phyloP scores from a whole-genome alignment of 345 rosid genomes.

The Citrus mangshanensis region DNA sequence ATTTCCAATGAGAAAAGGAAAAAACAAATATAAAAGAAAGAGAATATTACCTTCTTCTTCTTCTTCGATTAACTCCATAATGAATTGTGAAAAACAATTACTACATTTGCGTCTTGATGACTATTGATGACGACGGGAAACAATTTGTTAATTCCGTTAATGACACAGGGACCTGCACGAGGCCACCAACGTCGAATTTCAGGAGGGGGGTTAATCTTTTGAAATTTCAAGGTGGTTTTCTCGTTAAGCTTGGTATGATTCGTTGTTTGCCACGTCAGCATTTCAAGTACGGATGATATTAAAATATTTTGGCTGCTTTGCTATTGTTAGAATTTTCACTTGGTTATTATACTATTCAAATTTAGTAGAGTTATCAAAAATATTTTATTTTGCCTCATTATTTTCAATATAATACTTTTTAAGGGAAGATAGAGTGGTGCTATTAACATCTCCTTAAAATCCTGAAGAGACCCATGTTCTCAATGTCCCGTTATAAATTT shows the following conservation, averaged over 20 bases:
- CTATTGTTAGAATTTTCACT: background rate
- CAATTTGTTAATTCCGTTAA: background rate
- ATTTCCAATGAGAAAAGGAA: background rate
- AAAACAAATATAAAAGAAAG: background rate
- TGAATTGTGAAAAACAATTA: background rate
- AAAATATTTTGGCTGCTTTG: background rate
- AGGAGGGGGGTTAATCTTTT: background rate
- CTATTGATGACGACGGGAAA: background rate
- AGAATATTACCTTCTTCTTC: background rate
- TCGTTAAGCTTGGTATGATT: background rate
- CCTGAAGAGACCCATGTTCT: too few relatives aligned
- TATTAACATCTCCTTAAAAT: too few relatives aligned
- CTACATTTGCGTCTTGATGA: background rate
- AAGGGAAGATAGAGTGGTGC: too few relatives aligned
- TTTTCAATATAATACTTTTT: too few relatives aligned
- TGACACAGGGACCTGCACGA: background rate
- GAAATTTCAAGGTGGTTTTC: background rate
- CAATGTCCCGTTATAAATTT: too few relatives aligned
- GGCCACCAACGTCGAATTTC: constrained; percentile 1
- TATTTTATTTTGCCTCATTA: background rate
- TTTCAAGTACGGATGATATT: background rate
- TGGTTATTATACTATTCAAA: background rate
- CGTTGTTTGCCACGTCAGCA: constrained; percentile 6
- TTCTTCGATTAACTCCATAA: constrained; percentile 1
- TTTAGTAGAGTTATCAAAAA: background rate